phyloP scores from a whole-genome alignment of 345 rosid species.

The Brassica carinata region DNA sequence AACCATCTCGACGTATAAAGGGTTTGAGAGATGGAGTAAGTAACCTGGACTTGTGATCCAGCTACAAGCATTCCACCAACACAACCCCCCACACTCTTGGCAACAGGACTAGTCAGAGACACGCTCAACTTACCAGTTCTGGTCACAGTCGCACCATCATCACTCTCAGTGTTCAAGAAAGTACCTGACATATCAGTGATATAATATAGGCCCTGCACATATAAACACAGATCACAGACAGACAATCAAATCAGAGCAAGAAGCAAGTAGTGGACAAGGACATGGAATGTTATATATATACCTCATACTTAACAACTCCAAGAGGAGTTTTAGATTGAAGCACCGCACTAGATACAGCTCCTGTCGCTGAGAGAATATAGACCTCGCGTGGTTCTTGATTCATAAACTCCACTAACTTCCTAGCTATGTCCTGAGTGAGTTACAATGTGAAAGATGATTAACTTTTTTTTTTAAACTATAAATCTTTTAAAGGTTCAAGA shows the following conservation, averaged over 20 bases:
- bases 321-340: background rate
- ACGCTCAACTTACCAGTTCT: background rate
- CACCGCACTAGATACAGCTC: background rate
- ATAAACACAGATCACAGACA: background rate
- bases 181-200: background rate
- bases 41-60: background rate
- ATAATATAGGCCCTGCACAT: background rate
- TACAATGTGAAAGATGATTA: background rate
- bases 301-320: constrained; percentile 58
- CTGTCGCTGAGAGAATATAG: background rate
- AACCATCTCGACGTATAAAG: background rate
- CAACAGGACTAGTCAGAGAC: background rate
- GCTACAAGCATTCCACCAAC: background rate
- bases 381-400: background rate
- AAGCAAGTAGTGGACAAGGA: background rate
- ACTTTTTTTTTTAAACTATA: background rate
- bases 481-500: background rate
- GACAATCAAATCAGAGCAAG: background rate
- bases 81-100: background rate
- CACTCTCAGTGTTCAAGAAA: background rate
- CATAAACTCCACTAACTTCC: background rate
- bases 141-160: background rate
- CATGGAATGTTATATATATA: constrained; percentile 18
- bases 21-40: background rate
- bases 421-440: background rate